These are phyloP conservation scores for Neltuma alba DNA, from an alignment of 306 rosid species.

Conservation along the genomic window DNA sequence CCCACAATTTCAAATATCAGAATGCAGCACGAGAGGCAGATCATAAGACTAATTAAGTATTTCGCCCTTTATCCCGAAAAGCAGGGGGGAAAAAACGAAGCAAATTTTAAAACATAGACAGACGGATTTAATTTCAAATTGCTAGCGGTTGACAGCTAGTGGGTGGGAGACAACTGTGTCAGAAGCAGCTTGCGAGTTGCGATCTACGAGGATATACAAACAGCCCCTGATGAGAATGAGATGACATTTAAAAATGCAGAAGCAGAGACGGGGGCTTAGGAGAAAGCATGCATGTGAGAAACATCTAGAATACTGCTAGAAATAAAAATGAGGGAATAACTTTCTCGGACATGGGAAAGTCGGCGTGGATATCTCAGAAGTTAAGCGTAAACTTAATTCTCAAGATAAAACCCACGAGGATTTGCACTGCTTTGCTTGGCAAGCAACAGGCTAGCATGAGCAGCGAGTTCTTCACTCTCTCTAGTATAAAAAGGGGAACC, in stretches of 20 bases:
- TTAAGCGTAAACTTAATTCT: not conserved
- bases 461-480: not conserved
- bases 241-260: not conserved
- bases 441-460: not conserved
- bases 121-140: not conserved
- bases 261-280: not conserved
- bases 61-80: no score
- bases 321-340: not conserved
- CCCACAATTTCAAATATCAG: not conserved
- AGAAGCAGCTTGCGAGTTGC: not conserved
- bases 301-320: not conserved
- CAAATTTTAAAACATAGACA: not conserved
- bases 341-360: not conserved
- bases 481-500: not conserved
- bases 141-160: not conserved
- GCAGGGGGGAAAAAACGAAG: not conserved
- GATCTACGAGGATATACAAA: conserved; percentile 1
- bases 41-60: no score
- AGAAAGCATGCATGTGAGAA: conserved; percentile 1
- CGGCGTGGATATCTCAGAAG: not conserved
- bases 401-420: not conserved
- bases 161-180: not conserved
- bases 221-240: not conserved
- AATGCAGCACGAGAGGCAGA: not conserved
- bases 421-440: not conserved